Base-by-base conservation (phyloP, 1,284 basidiomycete genomes). In the Schizophyllum commune region DNA sequence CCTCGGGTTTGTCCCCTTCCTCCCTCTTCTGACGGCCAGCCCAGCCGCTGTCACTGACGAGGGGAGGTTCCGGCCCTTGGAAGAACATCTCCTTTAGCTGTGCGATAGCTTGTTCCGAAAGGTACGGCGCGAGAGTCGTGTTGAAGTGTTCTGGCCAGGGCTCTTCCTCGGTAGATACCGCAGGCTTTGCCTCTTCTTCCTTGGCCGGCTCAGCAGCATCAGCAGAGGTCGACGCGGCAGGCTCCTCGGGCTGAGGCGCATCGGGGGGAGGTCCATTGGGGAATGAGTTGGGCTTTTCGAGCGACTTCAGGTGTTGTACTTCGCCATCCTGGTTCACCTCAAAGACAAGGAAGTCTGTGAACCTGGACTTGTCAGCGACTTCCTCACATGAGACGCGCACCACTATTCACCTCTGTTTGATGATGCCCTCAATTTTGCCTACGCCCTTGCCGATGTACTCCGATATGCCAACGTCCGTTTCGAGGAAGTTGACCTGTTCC, bases 291-390 rank as follows among this genome's bases (percentile, higher is more conserved):
- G 93, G 90, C 72, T 85, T 85, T 55, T 75, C 82, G 52, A 97
- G 81, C 56, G 86, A 84, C 68, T 89, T 89, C 51, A 97, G 71
- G 69, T 91, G 89, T 7, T 95, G 76, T 4, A 92, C 87, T 63
- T 91, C 83, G 52, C 88, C 82, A 65, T 91, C 86, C 61, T 87
- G 80, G 66, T 92, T 86, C 54, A 98, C 88, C 75, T 98, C 95
- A 69, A 84, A 90, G 27, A 98, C 95, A 65, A 97, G 70, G 71
- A 98, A 98, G 74, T 98, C 95, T 51, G 94, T 95, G 72, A 97
- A 97, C 68, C 95, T 96, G 65, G 32, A 64, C 39, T 15, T 22
- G 56, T 47, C 60, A 60, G 62, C 60, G 59, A 55, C 52, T 20
- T 9, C n/a, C 21, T 21, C 52, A 11, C 53, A 61, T 32, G 57